Base-by-base conservation (phyloP, 2,329 filamentous ascomycete genomes). In the Pseudogymnoascus sp. region DNA sequence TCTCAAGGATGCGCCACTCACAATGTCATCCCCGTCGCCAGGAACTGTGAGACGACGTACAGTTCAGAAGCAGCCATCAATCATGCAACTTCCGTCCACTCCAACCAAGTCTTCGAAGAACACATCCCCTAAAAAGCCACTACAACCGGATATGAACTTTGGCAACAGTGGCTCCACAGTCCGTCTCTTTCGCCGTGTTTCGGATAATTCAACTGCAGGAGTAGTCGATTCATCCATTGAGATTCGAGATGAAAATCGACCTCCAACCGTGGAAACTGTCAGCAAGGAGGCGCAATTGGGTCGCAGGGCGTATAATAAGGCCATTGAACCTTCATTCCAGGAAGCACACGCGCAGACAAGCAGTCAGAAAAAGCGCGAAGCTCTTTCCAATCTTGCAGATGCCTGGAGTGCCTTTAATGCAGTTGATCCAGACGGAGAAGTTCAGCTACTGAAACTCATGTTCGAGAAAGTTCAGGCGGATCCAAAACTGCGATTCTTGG, bases 121-220 rank as follows among this genome's bases (percentile, higher is more conserved):
- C 28, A n/a, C 39, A 13, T 34, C 69, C 23, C 26, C 34, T 18
- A 91, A 90, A 73, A 86, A 89, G 64, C 92, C 92, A 0, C 79
- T 96, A 1, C 90, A 91, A 60, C 82, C 94, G 1, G 90, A 97
- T 68, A 86, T 95, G 78, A 95, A 88, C 5, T 97, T 95, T 74
- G 94, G 92, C 58, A 97, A 97, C 72, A 88, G 86, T 6, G 90
- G 89, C 1, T 96, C 92, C 0, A 96, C 92, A 13, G 90, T 95
- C 65, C 86, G 92, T 59, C 86, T 95, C 58, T 97, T 96, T 77
- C 89, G 90, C 64, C 84, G 92, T 21, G 90, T 95, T 0, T 94
- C 92, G 0, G 88, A 90, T 67, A 77, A 79, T 66, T 83, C 78
- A 19, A 67, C 66, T 4, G 57, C 63, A 12, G 65, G 66, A n/a